A percentile compares a stretch with the other conserved stretches of the same genome.
phyloP scores from a whole-genome alignment of 345 rosid species.

The Citrus reticulata region DNA sequence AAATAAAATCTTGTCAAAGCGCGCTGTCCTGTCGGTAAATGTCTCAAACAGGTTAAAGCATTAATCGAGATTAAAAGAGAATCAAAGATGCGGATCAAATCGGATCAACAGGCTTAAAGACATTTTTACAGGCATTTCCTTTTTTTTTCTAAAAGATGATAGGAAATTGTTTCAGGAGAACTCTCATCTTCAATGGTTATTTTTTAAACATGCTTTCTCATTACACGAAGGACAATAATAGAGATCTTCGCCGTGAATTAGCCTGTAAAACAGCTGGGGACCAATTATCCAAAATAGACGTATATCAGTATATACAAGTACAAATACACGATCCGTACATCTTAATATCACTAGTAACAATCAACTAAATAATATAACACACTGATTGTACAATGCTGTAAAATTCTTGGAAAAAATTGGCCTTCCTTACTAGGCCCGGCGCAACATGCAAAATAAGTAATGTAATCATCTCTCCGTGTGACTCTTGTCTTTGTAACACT shows the following conservation, averaged over 20 bases:
- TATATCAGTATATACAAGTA: too few species aligned
- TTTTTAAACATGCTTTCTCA: conserved; percentile 4
- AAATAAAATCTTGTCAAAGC: conserved; percentile 1
- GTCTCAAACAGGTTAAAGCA: neutral
- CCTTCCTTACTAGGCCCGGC: neutral
- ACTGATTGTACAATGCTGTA: too few species aligned
- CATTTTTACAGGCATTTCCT: neutral
- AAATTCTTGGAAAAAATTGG: too few species aligned
- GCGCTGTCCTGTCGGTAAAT: neutral
- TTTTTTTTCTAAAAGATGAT: neutral
- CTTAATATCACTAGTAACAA: too few species aligned
- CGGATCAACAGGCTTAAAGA: neutral
- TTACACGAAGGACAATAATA: neutral
- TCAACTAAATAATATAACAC: too few species aligned
- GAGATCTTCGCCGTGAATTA: neutral
- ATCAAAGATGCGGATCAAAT: neutral
- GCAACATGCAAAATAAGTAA: neutral
- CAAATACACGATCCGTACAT: too few species aligned
- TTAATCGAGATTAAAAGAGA: neutral
- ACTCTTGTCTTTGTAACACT: neutral
- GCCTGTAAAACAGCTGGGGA: neutral
- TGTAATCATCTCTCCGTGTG: neutral
- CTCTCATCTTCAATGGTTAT: neutral
- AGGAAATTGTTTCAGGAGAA: neutral
- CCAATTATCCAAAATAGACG: too few species aligned